Percentiles rank a stretch among this genome's conserved stretches.
These are phyloP conservation scores for Asclepias syriaca DNA, from an alignment of 257 asterid species.

Conservation along the genomic window DNA sequence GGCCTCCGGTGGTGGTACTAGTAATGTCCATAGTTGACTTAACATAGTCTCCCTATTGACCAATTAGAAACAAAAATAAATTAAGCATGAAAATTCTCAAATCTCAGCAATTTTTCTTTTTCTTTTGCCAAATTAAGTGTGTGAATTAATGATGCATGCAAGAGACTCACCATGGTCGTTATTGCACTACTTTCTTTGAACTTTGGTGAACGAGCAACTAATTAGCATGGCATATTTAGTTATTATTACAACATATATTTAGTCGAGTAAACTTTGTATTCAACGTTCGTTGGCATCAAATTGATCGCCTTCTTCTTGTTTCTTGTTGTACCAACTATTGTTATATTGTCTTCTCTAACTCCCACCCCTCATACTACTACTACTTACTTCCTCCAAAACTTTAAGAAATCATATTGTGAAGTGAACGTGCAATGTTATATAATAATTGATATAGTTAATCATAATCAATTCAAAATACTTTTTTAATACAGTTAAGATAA, in stretches of 20 bases:
- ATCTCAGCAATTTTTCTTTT: background rate
- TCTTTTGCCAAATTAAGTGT: background rate
- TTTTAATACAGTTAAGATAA: no score
- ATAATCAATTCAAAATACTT: no score
- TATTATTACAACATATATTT: background rate
- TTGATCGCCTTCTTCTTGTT: conserved; percentile 30
- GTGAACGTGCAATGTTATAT: no score
- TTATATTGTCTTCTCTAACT: no score
- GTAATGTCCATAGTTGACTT: conserved; percentile 20
- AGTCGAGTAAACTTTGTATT: conserved; percentile 21
- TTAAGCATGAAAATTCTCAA: background rate
- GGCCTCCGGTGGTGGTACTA: background rate
- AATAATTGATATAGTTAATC: no score
- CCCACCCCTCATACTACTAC: no score
- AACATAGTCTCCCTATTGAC: conserved; percentile 32
- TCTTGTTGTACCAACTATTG: no score
- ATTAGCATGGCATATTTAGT: background rate
- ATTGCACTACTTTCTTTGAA: background rate
- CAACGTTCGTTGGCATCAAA: conserved; percentile 33
- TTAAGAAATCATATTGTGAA: no score
- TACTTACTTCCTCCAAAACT: no score
- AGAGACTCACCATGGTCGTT: background rate
- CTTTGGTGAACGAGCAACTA: background rate
- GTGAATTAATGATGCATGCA: background rate
- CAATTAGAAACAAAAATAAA: background rate